Base-by-base conservation (phyloP, 805 yeast genomes). In the Hanseniaspora mollemarum region DNA sequence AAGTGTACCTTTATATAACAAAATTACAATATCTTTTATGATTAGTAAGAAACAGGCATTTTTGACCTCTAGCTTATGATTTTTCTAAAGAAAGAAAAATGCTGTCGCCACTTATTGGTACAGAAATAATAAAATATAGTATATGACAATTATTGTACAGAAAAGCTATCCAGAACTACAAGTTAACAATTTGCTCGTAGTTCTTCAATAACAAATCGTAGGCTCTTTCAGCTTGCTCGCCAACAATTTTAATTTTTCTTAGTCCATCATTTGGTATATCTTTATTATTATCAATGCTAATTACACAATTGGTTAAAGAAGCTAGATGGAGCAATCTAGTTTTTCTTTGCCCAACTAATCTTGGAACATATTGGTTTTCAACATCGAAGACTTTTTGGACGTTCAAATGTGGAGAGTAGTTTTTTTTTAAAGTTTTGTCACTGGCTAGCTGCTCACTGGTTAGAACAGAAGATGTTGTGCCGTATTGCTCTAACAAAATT, bases 321-420 rank as follows among this genome's bases (percentile, higher is more conserved):
- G 95, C 75, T 46, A 87, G 81, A 54, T 87, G 94, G 64, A 83
- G 92, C 57, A 87, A 86, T 67, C 94, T 76, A 26, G 84, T 70
- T 36, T 95, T 95, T 56, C 81, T 79, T 57, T 82, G 81, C 54
- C 96, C 96, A 58, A 87, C 85, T 50, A 87, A 71, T 46, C 94
- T 90, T 39, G 96, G 96, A 41, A 87, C 95, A 68, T 80, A 79
- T 54, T 80, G 85, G 57, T 82, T 80, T 35, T 94, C 86, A 61
- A 86, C 82, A 26, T 75, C 69, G 18, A 78, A 67, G 2, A 72
- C 65, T 39, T 74, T 73, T 6, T 76, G 57, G 16, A 58, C 55
- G 13, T 51, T 54, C 83, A 92, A 51, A 72, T 71, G 67, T 79
- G 87, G 67, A 72, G 79, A 50, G 73, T 74, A 39, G 10, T 54